Conservation (phyloP, 345 rosid species). For the Citrus australasica region DNA sequence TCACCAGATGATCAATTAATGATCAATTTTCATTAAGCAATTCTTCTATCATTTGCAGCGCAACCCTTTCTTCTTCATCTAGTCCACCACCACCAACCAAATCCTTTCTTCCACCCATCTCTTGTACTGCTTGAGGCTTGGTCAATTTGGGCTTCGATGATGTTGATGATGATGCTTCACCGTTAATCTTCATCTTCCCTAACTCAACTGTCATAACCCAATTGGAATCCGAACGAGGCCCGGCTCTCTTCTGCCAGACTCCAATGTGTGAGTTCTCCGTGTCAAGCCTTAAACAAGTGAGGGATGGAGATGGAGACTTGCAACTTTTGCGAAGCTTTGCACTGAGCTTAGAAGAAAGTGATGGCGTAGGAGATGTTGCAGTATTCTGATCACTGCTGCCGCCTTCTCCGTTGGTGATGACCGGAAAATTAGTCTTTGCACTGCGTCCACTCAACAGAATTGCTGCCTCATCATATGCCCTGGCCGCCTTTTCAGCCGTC, state of each 20-base stretch:
- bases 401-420: constrained; percentile 14
- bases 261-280: constrained; percentile 69
- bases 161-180: neutral
- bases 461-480: constrained; percentile 75
- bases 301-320: constrained; percentile 64
- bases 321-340: constrained; percentile 63
- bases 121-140: neutral
- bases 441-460: constrained; percentile 67
- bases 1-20: neutral
- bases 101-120: neutral
- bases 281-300: constrained; percentile 79
- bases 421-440: constrained; percentile 73
- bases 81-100: constrained; percentile 28
- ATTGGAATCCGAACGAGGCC: constrained; percentile 48
- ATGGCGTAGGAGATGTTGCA: constrained; percentile 5
- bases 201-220: constrained; percentile 84
- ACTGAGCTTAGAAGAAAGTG: constrained; percentile 48
- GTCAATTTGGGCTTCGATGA: constrained; percentile 10
- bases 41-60: constrained; percentile 48
- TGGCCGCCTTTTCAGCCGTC: constrained; percentile 73
- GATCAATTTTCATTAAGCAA: constrained; percentile 31
- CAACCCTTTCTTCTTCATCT: constrained; percentile 53
- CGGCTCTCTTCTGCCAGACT: constrained; percentile 82
- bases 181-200: constrained; percentile 23
- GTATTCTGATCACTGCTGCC: neutral